Percentiles rank a stretch among this genome's conserved stretches.
phyloP scores from a whole-genome alignment of 495 filamentous ascomycete species.

The Aspergillus bertholletiae region DNA sequence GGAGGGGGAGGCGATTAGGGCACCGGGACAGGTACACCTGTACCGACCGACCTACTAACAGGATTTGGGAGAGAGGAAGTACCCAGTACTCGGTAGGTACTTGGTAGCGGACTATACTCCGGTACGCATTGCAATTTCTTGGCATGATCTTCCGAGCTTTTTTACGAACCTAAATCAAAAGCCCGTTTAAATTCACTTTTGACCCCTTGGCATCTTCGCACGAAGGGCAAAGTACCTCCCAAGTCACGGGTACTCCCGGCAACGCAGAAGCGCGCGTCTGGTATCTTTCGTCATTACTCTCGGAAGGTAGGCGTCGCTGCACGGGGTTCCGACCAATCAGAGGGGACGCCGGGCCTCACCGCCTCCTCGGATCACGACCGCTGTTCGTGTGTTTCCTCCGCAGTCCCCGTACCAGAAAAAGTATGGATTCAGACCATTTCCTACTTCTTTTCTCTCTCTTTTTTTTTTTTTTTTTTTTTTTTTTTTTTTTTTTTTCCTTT shows the following conservation, averaged over 20 bases:
- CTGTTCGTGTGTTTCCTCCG: neutral
- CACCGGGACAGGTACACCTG: no score
- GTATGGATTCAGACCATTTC: slow-evolving; percentile 9
- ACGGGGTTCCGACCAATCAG: neutral
- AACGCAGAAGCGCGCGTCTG: neutral
- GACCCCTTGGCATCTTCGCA: no score
- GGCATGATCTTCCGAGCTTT: no score
- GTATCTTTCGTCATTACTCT: neutral
- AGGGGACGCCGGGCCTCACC: neutral
- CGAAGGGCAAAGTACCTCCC: no score
- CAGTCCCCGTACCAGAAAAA: neutral
- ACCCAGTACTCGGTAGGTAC: no score
- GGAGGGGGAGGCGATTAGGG: no score
- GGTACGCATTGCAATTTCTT: no score
- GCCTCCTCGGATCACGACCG: neutral
- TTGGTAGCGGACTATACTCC: no score
- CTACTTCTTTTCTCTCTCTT: slow-evolving; percentile 17
- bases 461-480: neutral
- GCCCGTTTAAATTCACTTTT: no score
- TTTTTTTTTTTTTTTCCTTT: slow-evolving; percentile 5
- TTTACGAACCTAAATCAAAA: no score
- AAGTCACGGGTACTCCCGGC: neutral
- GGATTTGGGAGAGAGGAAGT: no score
- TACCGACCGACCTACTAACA: no score
- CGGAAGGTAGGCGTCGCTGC: neutral